These are phyloP conservation scores for Tetrapisispora pingtungensis DNA, from an alignment of 805 yeast species.

Conservation along the genomic window DNA sequence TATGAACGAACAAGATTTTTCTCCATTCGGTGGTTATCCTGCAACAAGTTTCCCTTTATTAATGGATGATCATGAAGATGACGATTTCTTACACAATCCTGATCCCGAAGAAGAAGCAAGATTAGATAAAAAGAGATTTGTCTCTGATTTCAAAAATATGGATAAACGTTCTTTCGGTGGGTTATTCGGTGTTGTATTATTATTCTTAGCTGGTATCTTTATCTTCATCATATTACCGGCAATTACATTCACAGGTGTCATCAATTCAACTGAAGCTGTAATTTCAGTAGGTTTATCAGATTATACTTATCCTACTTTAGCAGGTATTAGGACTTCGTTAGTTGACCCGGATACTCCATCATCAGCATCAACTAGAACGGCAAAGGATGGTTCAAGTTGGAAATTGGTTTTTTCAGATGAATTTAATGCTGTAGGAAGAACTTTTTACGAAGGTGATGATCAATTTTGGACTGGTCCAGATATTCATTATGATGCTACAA, in stretches of 20 bases:
- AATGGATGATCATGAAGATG: constrained; percentile 89
- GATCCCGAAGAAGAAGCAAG: constrained; percentile 90
- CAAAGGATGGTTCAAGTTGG: constrained; percentile 60
- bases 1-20: constrained; percentile 44
- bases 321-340: constrained; percentile 42
- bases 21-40: constrained; percentile 97
- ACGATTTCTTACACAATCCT: constrained; percentile 92
- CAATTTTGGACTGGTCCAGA: constrained; percentile 85
- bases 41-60: constrained; percentile 87
- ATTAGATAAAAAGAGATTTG: constrained; percentile 60
- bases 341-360: constrained; percentile 58
- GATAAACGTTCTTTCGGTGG: constrained; percentile 57
- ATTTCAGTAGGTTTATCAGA: constrained; percentile 30
- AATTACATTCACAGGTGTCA: constrained; percentile 68
- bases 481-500: constrained; percentile 75
- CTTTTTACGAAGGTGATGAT: constrained; percentile 85
- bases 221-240: constrained; percentile 76
- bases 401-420: constrained; percentile 80
- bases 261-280: constrained; percentile 15
- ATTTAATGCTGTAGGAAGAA: constrained; percentile 80
- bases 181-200: constrained; percentile 38
- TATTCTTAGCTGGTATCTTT: constrained; percentile 51
- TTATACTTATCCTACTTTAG: constrained; percentile 41
- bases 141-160: constrained; percentile 54
- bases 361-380: constrained; percentile 38